Evolutionary conservation across 169 alveolate genomes (phyloP), one percentile per base, ranked within the genome.

Genomic region (Eimeria falciformis): DNA sequence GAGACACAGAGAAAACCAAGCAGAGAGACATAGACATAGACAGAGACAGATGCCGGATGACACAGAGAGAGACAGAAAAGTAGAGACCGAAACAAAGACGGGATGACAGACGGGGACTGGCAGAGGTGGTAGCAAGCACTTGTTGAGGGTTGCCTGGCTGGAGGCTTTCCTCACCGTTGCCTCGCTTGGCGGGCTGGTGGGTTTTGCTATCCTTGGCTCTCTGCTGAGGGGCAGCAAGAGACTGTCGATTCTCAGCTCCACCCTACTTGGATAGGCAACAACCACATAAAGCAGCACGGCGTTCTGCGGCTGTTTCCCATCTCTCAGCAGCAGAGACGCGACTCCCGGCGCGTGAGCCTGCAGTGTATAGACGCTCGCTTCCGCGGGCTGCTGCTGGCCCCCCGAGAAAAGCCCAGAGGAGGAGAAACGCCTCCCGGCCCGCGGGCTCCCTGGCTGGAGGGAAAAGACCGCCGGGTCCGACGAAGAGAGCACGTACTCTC

Each of bases 281-380:
- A 73, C 65, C 0, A 73, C 84, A 1, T 56, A 21, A 37, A 73
- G 84, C 84, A 73, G 84, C 84, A 73, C 65, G n/a, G 65, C 62
- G 27, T 73, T 73, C 55, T 73, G 84, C 65, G 25, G 84, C 84
- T 73, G 84, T n/a, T 40, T 37, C 23, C 7, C 11, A 23, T 73
- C 84, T 5, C 55, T 11, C 84, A 73, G 84, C 84, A 73, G 62
- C 84, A 73, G 40, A 0, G 84, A 40, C 40, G 65, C 37, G 0
- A 73, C 84, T 4, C 84, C 84, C 5, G 55, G 23, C 7, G 62
- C 65, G 18, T 9, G 29, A 11, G 46, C 84, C 40, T 73, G 55
- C 62, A 73, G 65, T 0, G 73, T 62, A 29, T 18, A 62, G 73
- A 62, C 37, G 11, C n/a, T 29, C 29, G 73, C n/a, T n/a, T n/a